Evolutionary conservation across 768 basidiomycete species (phyloP), one percentile per base, ranked within the genome.

Genomic region (Terana coerulea): DNA sequence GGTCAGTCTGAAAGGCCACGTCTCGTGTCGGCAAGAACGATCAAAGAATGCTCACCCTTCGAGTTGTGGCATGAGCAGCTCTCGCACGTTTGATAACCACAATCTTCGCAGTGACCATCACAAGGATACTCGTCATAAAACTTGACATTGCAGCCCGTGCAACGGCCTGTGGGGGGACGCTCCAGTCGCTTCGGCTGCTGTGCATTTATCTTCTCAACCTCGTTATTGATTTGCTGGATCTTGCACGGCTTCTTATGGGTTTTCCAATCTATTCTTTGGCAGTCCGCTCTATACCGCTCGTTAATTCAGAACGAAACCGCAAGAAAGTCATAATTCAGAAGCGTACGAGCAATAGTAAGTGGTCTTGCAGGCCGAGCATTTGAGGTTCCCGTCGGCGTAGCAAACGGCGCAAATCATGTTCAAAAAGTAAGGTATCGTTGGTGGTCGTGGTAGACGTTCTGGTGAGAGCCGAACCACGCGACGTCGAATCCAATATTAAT

Each of bases 171-270:
- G 6, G 22, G 4, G 24, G 43, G 43, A 2, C 28, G 43, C 1
- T 26, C 28, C 3, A 2, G 25, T 66, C 68, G 60, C 63, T 56
- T 47, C 17, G 55, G 51, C n/a, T 59, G 63, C 40, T 61, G 58
- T 15, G 60, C 57, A 29, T 44, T 62, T n/a, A n/a, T n/a, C n/a
- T n/a, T n/a, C n/a, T n/a, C n/a, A 40, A 60, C 58, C 36, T 67
- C 67, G 58, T 67, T 61, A 11, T 69, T 45, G 47, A 61, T 60
- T 47, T 67, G 63, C 24, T 71, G 59, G 21, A 69, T 64, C 55
- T 66, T 62, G 56, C 70, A 71, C 36, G 65, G 66, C 42, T 62
- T 66, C 58, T 69, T 71, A 52, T 69, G 71, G 15, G 29, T 52
- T 2, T 56, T 41, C 69, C 69, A 71, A 34, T 62, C 59, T 21